Evolutionary conservation across 2,329 filamentous ascomycete species (phyloP).

Genomic region (Nemania bipapillata): DNA sequence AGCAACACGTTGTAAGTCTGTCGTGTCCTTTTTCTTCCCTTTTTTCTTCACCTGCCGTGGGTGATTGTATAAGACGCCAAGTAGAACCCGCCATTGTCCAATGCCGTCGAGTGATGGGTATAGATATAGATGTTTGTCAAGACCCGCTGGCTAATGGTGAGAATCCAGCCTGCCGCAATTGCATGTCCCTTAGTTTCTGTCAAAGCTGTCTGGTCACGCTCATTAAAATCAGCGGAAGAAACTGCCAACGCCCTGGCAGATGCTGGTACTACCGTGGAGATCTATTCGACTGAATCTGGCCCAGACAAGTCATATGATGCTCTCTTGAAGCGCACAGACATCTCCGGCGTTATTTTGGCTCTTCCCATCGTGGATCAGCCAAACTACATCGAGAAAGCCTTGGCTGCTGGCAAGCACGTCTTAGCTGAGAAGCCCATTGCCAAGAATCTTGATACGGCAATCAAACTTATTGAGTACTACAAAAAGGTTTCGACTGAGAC

Average conservation of each 20-base stretch:
- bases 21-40: slow-evolving; percentile 5
- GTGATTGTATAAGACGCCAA: background rate
- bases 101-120: background rate
- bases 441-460: slow-evolving; percentile 62
- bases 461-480: slow-evolving; percentile 56
- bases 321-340: slow-evolving; percentile 59
- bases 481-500: slow-evolving; percentile 45
- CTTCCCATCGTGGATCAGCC: slow-evolving; percentile 72
- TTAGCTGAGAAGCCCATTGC: slow-evolving; percentile 76
- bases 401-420: slow-evolving; percentile 75
- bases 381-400: slow-evolving; percentile 65
- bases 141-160: slow-evolving; percentile 36
- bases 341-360: slow-evolving; percentile 56
- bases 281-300: slow-evolving; percentile 49
- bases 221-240: slow-evolving; percentile 59
- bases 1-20: slow-evolving; percentile 62
- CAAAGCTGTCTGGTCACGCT: slow-evolving; percentile 68
- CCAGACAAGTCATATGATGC: slow-evolving; percentile 56
- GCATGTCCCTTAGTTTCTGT: slow-evolving; percentile 58
- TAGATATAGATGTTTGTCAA: slow-evolving; percentile 8
- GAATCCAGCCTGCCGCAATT: slow-evolving; percentile 60
- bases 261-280: slow-evolving; percentile 40
- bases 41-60: background rate
- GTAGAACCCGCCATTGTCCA: background rate
- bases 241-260: slow-evolving; percentile 51